Conservation (phyloP, 2,329 filamentous ascomycete species). For the Epichloe festucae region DNA sequence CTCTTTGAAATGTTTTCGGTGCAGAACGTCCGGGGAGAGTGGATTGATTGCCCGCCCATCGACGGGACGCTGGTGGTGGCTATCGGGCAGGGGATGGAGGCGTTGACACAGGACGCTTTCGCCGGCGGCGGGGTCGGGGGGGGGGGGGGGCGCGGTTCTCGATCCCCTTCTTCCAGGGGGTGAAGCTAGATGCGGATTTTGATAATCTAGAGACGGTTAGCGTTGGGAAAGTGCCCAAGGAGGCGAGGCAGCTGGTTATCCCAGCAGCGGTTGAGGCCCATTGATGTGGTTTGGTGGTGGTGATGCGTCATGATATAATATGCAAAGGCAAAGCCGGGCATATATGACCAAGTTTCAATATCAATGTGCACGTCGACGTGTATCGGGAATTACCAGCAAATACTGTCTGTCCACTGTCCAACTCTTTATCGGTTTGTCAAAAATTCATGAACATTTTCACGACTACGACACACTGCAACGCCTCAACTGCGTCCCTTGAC, state of each 20-base stretch:
- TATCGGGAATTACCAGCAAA: neutral
- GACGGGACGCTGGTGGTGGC: conserved; percentile 71
- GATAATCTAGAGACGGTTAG: conserved; percentile 56
- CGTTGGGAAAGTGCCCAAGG: conserved; percentile 46
- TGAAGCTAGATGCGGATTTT: conserved; percentile 66
- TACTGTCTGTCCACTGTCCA: neutral
- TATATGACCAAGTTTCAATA: no score
- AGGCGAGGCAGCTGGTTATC: conserved; percentile 41
- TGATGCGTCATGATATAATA: no score
- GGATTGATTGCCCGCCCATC: conserved; percentile 73
- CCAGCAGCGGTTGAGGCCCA: conserved; percentile 19
- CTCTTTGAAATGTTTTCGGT: conserved; percentile 24
- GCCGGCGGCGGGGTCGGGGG: conserved; percentile 52
- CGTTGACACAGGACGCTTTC: conserved; percentile 67
- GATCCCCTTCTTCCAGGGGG: conserved; percentile 82
- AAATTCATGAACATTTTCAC: neutral
- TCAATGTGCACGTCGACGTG: neutral
- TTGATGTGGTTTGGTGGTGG: conserved; percentile 7
- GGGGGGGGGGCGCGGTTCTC: conserved; percentile 54
- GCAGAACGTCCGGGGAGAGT: conserved; percentile 63
- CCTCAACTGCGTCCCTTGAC: neutral
- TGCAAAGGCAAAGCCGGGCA: no score
- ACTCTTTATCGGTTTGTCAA: neutral
- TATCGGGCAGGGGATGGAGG: conserved; percentile 78
- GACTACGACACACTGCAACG: neutral